A percentile compares a stretch with the other conserved stretches of the same genome.
These are phyloP conservation scores for Mycocentrospora acerina DNA, from an alignment of 2,329 filamentous ascomycete genomes.

Conservation along the genomic window DNA sequence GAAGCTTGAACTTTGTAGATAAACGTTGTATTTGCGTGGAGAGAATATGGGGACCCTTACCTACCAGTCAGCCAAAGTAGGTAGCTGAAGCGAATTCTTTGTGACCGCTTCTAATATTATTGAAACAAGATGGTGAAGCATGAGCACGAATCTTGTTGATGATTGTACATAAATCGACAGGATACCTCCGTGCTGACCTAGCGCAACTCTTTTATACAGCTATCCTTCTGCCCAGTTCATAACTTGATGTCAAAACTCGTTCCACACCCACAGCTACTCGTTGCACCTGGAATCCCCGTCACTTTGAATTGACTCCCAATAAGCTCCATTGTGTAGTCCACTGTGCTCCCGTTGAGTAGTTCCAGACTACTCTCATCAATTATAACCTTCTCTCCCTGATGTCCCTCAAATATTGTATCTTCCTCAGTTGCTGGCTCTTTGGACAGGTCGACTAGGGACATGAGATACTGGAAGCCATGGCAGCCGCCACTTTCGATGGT, in stretches of 20 bases:
- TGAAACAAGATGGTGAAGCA: no score
- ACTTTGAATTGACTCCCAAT: constrained; percentile 97
- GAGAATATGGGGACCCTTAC: no score
- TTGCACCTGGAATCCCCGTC: constrained; percentile 85
- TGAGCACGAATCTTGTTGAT: no score
- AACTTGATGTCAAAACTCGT: constrained; percentile 92
- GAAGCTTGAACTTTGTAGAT: no score
- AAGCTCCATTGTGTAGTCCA: constrained; percentile 95
- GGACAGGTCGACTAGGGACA: constrained; percentile 73
- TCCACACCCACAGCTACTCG: constrained; percentile 94
- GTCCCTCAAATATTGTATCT: constrained; percentile 82
- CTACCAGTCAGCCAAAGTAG: no score
- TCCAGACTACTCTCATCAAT: constrained; percentile 87
- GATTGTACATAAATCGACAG: no score
- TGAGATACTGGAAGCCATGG: constrained; percentile 96
- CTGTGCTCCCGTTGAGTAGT: constrained; percentile 86
- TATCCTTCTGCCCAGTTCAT: no score
- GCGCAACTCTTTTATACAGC: no score
- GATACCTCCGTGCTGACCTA: no score
- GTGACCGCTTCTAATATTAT: no score
- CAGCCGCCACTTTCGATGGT: constrained; percentile 92
- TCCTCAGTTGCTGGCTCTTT: constrained; percentile 60
- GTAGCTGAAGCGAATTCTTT: no score
- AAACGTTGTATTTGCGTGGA: no score
- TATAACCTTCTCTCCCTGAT: constrained; percentile 72